Conservation (phyloP, 2,329 filamentous ascomycete species). For the Cytospora leucostoma region DNA sequence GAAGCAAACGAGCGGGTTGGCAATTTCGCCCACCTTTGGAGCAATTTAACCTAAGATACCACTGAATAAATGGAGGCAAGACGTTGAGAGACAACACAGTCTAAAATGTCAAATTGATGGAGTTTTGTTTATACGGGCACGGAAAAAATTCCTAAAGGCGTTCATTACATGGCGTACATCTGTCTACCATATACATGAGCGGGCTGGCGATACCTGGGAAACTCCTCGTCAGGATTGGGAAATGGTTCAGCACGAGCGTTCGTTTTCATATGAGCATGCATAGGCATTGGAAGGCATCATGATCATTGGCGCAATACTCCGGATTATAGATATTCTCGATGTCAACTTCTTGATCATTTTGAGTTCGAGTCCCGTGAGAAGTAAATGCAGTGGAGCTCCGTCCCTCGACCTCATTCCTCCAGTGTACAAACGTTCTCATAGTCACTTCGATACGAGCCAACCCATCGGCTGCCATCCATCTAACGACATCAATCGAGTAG, state of each 20-base stretch:
- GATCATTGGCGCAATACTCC: background rate
- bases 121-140: background rate
- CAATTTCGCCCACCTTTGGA: background rate
- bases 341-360: background rate
- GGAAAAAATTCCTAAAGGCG: background rate
- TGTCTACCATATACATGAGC: background rate
- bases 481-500: too few species aligned
- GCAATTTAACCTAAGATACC: background rate
- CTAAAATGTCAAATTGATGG: background rate
- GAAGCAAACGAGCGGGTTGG: background rate
- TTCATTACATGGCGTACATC: background rate
- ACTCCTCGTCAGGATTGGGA: background rate
- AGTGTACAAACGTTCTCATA: background rate
- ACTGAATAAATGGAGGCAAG: background rate
- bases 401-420: too few species aligned
- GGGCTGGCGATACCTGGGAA: background rate
- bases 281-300: background rate
- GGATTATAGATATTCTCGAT: background rate
- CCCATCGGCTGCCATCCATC: background rate
- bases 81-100: background rate
- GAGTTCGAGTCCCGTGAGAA: too few species aligned
- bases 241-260: conserved; percentile 1
- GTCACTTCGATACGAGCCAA: background rate
- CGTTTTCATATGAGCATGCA: background rate
- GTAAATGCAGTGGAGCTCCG: too few species aligned